Base-by-base conservation (phyloP, 164 flowering plant genomes). In the Aristolochia contorta region DNA sequence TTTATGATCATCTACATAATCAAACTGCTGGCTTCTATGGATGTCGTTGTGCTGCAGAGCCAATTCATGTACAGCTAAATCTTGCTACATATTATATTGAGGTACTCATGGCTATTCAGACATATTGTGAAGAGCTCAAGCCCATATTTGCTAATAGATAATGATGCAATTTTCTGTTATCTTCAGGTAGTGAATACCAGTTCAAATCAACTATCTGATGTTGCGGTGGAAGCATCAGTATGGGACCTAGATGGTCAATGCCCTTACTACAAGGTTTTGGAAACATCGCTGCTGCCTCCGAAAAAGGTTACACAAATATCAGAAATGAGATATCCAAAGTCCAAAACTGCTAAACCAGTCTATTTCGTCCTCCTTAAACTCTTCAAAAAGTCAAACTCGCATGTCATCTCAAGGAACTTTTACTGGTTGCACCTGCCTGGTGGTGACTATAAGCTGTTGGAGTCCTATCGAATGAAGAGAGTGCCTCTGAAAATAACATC, bases 21-120 rank as follows among this genome's bases (percentile, higher is more conserved):
- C 99, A 93, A 70, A 90, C 93, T 24, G 95, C 91, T 41, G 97
- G 99, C 32, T 93, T 93, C 69, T 93, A 81, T 84, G 99, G 97
- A 54, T 88, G 96, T 63, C 92, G 95, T 41, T 72, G 65, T 74
- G 97, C 97, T 65, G 96, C 97, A 20, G 99, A 93, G 71, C 93
- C 97, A 54, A 75, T 93, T 57, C 99, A 93, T 77, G 91, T 93
- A 64, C 99, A 93, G 69, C 87, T 93, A 46, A 93, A 93, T 72
- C 82, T 93, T 46, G 79, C 85, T 58, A 78, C 95, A 53, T 90
- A 82, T 67, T 71, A 67, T 61, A 72, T 93, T 46, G 99, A 93
- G 95, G 99, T 90, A 75, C 1, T 37, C 1, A 37, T 37, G 43
- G 43, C 43, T 37, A 37, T 3, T 37, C 43, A 37, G 10, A 37